Percentiles rank a stretch among this genome's conserved stretches.
Conservation (phyloP, 2,329 filamentous ascomycete species). For the Chrysosphaeria jannelii region DNA sequence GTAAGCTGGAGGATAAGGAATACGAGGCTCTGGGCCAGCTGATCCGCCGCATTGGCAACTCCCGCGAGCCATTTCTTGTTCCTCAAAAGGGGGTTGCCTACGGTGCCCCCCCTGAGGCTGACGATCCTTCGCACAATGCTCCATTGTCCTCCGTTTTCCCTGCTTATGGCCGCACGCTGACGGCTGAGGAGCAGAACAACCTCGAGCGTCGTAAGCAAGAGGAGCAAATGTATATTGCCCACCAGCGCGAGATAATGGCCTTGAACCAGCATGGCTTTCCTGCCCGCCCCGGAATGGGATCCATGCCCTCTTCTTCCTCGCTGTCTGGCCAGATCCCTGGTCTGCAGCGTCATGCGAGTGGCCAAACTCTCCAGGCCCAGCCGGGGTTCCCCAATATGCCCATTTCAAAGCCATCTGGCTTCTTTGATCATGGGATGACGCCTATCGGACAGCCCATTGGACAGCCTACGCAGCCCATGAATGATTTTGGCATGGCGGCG, state of each 20-base stretch:
- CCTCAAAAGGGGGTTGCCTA: constrained; percentile 90
- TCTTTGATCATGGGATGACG: constrained; percentile 30
- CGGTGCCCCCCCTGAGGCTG: constrained; percentile 30
- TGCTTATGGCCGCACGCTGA: constrained; percentile 84
- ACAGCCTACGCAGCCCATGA: not conserved
- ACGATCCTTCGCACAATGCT: constrained; percentile 18
- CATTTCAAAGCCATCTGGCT: constrained; percentile 21
- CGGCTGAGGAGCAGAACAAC: constrained; percentile 93
- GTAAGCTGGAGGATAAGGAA: constrained; percentile 75
- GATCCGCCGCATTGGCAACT: constrained; percentile 87
- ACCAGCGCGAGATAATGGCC: constrained; percentile 76
- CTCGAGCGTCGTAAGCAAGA: constrained; percentile 90
- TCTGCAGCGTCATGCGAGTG: constrained; percentile 85
- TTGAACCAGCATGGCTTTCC: constrained; percentile 25
- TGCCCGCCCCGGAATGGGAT: too few relatives aligned
- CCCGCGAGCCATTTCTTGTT: constrained; percentile 85
- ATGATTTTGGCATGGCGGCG: not conserved
- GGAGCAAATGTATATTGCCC: constrained; percentile 87
- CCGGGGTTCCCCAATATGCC: constrained; percentile 81
- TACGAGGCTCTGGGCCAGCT: constrained; percentile 89
- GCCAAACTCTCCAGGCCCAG: constrained; percentile 86
- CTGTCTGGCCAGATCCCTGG: too few relatives aligned
- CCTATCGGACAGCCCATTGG: constrained; percentile 13
- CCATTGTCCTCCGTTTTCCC: constrained; percentile 85
- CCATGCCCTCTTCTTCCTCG: too few relatives aligned